Base-by-base conservation (phyloP, 1,284 basidiomycete genomes). In the Phylloporus gajari region DNA sequence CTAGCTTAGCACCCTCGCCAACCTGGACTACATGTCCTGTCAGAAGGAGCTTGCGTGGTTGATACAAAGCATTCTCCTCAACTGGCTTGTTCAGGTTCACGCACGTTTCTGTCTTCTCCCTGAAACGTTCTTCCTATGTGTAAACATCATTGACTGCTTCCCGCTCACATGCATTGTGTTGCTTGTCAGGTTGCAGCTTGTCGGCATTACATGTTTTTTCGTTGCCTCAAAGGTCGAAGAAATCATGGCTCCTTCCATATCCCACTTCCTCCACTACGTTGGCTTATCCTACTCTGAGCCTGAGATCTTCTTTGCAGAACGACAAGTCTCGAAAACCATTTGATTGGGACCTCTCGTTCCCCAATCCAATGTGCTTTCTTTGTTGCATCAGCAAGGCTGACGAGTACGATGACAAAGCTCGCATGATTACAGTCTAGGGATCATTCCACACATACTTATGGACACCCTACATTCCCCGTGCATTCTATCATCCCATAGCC, bases 81-180 rank as follows among this genome's bases (percentile, higher is more conserved):
- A 99, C 87, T 99, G 98, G 98, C 89, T 99, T 72, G 93, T 99
- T 76, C 97, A 99, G 85, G 94, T 98, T 32, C 97, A 99, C 83
- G 89, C 92, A 76, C 95, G 96, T 78, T 98, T 99, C 88, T 93
- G 93, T 71, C 90, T 99, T 30, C 89, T 98, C 13, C 97, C 97
- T 15, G 97, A 99, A 85, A 99, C 97, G 0, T 91, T 99, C 66
- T 99, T 97, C 87, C 91, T 99, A 71, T 94, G 94, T 75, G 88
- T 95, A 80, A 99, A 99, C 88, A 93, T 99, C 80, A 94, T 99
- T 79, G 98, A 99, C 84, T 95, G 97, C 67, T 99, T 99, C 89
- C 90, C 99, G 40, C 97, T 96, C 5, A 87, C 91, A 2, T 94
- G 97, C 11, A 92, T 95, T 64, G 95, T 98, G 65, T 97, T 96